Evolutionary conservation across 2,329 filamentous ascomycete genomes (phyloP).

Genomic region (Chaetomium strumarium): DNA sequence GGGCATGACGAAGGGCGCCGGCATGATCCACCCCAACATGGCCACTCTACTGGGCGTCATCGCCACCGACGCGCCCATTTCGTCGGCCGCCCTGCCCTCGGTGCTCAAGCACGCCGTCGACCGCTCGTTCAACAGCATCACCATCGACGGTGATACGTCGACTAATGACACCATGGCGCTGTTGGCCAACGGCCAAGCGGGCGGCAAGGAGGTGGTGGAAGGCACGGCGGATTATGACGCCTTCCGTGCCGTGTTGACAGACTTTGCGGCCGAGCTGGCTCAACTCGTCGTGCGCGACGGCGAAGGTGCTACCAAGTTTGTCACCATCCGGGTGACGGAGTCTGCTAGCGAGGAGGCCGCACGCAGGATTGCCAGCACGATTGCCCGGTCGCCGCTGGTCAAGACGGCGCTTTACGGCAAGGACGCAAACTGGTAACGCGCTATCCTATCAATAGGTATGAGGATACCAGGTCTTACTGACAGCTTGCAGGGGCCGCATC

Average conservation of each 20-base stretch:
- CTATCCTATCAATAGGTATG: not conserved
- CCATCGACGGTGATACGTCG: conserved; percentile 92
- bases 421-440: conserved; percentile 74
- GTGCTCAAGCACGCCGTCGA: conserved; percentile 71
- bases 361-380: conserved; percentile 75
- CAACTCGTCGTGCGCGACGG: conserved; percentile 93
- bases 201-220: conserved; percentile 57
- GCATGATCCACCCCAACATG: conserved; percentile 99
- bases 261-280: conserved; percentile 76
- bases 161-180: conserved; percentile 95
- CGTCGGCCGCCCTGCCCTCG: conserved; percentile 57
- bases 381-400: conserved; percentile 86
- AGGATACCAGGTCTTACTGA: conserved; percentile 6
- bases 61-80: conserved; percentile 83
- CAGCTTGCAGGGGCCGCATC: conserved; percentile 64
- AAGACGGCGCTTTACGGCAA: conserved; percentile 97
- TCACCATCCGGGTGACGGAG: conserved; percentile 80
- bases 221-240: conserved; percentile 57
- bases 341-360: conserved; percentile 64
- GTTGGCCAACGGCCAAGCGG: conserved; percentile 90
- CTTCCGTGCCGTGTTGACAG: conserved; percentile 64
- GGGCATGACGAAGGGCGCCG: conserved; percentile 95
- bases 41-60: conserved; percentile 88
- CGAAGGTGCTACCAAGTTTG: conserved; percentile 96
- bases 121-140: conserved; percentile 92